Evolutionary conservation across 1,139 yeast species (phyloP).

Genomic region (Debaryomycetaceae sp.): DNA sequence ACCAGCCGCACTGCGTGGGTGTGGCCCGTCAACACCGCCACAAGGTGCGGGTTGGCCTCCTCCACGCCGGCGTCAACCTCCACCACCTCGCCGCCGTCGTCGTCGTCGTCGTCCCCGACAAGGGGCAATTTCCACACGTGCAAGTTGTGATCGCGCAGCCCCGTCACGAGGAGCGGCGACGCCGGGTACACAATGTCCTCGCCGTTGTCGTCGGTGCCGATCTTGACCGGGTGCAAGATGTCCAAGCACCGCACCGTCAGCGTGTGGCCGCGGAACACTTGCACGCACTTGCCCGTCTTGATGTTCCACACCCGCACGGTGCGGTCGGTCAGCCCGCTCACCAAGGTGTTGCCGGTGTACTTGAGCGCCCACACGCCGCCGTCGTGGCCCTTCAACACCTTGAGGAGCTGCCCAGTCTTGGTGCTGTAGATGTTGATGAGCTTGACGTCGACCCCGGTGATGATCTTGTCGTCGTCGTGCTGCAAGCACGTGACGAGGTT

Average conservation of each 20-base stretch:
- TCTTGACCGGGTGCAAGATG: conserved; percentile 62
- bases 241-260: conserved; percentile 91
- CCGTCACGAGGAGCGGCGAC: conserved; percentile 70
- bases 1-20: conserved; percentile 84
- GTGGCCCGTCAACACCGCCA: conserved; percentile 81
- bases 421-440: conserved; percentile 80
- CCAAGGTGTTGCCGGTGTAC: conserved; percentile 76
- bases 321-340: conserved; percentile 89
- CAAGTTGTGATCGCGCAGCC: conserved; percentile 85
- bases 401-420: conserved; percentile 61
- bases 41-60: conserved; percentile 60
- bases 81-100: conserved; percentile 28
- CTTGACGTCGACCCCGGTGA: conserved; percentile 90
- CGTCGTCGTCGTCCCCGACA: conserved; percentile 39
- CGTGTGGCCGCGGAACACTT: conserved; percentile 84
- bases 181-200: conserved; percentile 61
- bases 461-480: conserved; percentile 85
- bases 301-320: conserved; percentile 88
- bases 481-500: conserved; percentile 92
- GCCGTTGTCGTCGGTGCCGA: conserved; percentile 59
- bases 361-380: conserved; percentile 99
- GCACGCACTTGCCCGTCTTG: conserved; percentile 69
- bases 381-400: conserved; percentile 79
- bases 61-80: conserved; percentile 19
- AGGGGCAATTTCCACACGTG: conserved; percentile 85